These are phyloP conservation scores for Neocallimastix lanati DNA, from an alignment of 192 early-diverging fungal genomes.

Conservation along the genomic window DNA sequence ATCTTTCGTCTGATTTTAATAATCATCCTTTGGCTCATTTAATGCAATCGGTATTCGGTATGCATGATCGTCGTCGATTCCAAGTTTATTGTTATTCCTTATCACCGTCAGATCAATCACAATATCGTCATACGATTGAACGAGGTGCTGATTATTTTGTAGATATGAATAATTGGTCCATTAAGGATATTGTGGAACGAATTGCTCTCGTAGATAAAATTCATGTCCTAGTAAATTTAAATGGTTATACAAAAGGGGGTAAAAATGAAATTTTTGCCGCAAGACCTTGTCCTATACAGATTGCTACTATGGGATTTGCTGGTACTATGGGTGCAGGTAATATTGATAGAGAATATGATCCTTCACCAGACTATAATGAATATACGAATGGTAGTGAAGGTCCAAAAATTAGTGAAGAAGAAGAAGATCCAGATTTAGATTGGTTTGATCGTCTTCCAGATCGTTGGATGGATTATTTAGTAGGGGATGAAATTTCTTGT, in stretches of 20 bases:
- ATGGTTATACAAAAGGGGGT: slow-evolving; percentile 94
- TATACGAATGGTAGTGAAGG: not conserved
- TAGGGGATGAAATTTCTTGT: slow-evolving; percentile 21
- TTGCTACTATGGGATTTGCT: slow-evolving; percentile 84
- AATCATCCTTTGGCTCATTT: slow-evolving; percentile 83
- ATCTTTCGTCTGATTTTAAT: slow-evolving; percentile 82
- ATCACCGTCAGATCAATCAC: slow-evolving; percentile 53
- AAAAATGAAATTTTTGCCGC: slow-evolving; percentile 87
- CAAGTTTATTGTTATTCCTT: slow-evolving; percentile 71
- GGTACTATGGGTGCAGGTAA: slow-evolving; percentile 76
- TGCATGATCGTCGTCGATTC: slow-evolving; percentile 61
- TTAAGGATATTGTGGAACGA: slow-evolving; percentile 54
- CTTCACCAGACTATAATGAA: slow-evolving; percentile 4
- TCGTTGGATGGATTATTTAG: slow-evolving; percentile 24
- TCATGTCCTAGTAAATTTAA: slow-evolving; percentile 80
- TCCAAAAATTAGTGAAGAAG: not conserved
- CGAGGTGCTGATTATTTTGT: slow-evolving; percentile 58
- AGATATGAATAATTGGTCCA: slow-evolving; percentile 53
- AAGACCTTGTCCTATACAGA: slow-evolving; percentile 71
- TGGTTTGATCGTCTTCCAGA: slow-evolving; percentile 6
- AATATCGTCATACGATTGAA: slow-evolving; percentile 66
- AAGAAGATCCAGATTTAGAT: slow-evolving; percentile 2
- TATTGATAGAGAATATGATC: slow-evolving; percentile 14
- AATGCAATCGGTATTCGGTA: slow-evolving; percentile 87
- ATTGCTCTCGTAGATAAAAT: slow-evolving; percentile 51